Base-by-base conservation (phyloP, 352 stramenopile genomes). In the Blastocystis sp. region DNA sequence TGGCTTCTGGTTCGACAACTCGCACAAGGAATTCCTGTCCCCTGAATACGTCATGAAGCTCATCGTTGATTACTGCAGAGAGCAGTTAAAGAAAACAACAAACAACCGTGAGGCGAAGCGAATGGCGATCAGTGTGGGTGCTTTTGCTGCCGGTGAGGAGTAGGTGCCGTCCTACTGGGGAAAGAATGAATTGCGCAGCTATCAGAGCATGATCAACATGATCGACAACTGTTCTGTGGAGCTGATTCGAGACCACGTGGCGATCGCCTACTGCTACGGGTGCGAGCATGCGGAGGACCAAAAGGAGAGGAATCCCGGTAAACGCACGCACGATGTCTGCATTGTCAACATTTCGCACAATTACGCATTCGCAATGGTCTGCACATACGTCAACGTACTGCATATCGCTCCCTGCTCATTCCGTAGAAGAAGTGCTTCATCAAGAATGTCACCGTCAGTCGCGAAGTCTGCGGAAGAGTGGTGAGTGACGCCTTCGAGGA, bases 101-200 rank as follows among this genome's bases (percentile, higher is more conserved):
- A 39, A 33, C n/a, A 0, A n/a, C 9, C 21, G 31, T 19, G 29
- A 66, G 24, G n/a, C 10, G 24, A n/a, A 29, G 59, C 33, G 35
- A 12, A 45, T 65, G 35, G 45, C 61, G 2, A 41, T 81, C 13
- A 81, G 50, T 66, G 71, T 81, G 35, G 35, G 33, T 35, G 12
- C 41, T 26, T 16, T 65, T 67, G 26, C 6, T 50, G 41, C 13
- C 61, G n/a, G 10, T 65, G 2, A 65, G 19, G 12, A 37, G 2
- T 81, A 81, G 71, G 35, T 67, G 10, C 71, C 71, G 35, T 66
- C 50, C 33, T 39, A 35, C n/a, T 81, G 71, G 71, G n/a, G 10
- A 29, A 19, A 62, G 2, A 39, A 65, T 19, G 29, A 81, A 65
- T 4, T 81, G 29, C 0, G 66, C 16, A 33, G 35, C 31, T 65